Evolutionary conservation across 1,284 basidiomycete genomes (phyloP), one percentile per base, ranked within the genome.

Genomic region (Ganoderma resinaceum): DNA sequence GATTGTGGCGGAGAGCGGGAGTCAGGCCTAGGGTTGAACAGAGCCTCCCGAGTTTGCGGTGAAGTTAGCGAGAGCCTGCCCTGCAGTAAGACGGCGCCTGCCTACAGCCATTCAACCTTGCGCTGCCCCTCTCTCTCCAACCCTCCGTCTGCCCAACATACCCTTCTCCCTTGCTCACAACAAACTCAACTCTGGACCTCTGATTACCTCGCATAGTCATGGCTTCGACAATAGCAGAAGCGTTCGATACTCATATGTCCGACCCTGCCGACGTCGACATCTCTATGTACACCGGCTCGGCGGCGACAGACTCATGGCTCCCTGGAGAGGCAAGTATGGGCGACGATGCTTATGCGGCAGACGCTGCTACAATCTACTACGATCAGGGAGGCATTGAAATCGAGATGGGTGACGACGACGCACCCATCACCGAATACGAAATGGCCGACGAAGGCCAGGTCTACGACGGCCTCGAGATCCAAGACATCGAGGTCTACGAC

Each of bases 201-300:
- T 14, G 18, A 18, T 23, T 16, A 58, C 18, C 4, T 33, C 33
- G n/a, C 52, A 49, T 66, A 3, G 80, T 79, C 75, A 80, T 81
- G 68, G 73, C 78, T 53, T 71, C 79, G 33, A 76, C 81, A 33
- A 76, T 82, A 68, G 74, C 83, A 66, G 90, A 92, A 74, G 73
- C 85, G 3, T 87, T 82, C 77, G 90, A 92, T 80, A 82, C 90
- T 29, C 89, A 84, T 74, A 92, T 93, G 90, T 79, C 86, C 65
- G 91, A 92, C 80, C 80, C 84, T 58, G 81, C 78, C 68, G 91
- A 92, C 76, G 75, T 81, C 52, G 91, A 92, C 76, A 86, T 91
- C 61, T 84, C 85, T 71, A 92, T 91, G 89, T 84, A 87, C 66
- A 73, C 80, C 23, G 65, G 71, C 18, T 73, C 75, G 29, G 82